Evolutionary conservation across 2,329 filamentous ascomycete genomes (phyloP).

Genomic region (Cladosporium sp.): DNA sequence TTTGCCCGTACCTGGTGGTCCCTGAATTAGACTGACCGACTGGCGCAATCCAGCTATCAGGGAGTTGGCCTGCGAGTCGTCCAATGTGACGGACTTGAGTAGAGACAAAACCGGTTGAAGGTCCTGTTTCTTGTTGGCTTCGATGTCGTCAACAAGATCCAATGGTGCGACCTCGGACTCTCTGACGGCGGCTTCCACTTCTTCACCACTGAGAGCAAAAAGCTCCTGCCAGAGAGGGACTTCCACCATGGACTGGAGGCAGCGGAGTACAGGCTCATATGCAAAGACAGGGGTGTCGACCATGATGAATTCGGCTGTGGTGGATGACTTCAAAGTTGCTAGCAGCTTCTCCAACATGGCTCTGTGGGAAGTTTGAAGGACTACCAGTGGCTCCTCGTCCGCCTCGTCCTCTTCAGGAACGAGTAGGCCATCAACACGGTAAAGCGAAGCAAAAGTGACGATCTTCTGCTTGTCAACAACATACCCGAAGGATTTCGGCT

Average conservation of each 20-base stretch:
- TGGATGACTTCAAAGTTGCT: slow-evolving; percentile 40
- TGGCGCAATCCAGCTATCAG: slow-evolving; percentile 56
- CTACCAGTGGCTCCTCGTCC: slow-evolving; percentile 47
- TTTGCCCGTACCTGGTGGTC: slow-evolving; percentile 73
- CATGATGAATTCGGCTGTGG: slow-evolving; percentile 50
- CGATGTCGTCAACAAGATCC: slow-evolving; percentile 31
- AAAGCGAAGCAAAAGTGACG: slow-evolving; percentile 61
- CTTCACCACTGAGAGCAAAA: slow-evolving; percentile 37
- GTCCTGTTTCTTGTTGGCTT: slow-evolving; percentile 27
- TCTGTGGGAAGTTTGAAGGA: slow-evolving; percentile 53
- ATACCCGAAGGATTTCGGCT: slow-evolving; percentile 61
- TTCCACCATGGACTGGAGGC: slow-evolving; percentile 57
- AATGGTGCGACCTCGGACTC: slow-evolving; percentile 31
- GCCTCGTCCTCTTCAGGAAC: slow-evolving; percentile 53
- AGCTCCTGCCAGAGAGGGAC: slow-evolving; percentile 59
- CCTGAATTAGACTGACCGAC: slow-evolving; percentile 65
- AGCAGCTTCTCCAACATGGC: slow-evolving; percentile 51
- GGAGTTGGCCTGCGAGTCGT: slow-evolving; percentile 58
- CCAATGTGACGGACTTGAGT: slow-evolving; percentile 42
- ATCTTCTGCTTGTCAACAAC: slow-evolving; percentile 55
- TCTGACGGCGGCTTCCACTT: slow-evolving; percentile 3
- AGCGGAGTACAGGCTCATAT: slow-evolving; percentile 64
- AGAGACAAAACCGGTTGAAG: slow-evolving; percentile 37
- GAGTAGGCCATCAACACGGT: slow-evolving; percentile 54
- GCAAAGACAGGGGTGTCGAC: slow-evolving; percentile 68